Evolutionary conservation across 1,284 basidiomycete genomes (phyloP), one percentile per base, ranked within the genome.

Genomic region (Trametes versicolor): DNA sequence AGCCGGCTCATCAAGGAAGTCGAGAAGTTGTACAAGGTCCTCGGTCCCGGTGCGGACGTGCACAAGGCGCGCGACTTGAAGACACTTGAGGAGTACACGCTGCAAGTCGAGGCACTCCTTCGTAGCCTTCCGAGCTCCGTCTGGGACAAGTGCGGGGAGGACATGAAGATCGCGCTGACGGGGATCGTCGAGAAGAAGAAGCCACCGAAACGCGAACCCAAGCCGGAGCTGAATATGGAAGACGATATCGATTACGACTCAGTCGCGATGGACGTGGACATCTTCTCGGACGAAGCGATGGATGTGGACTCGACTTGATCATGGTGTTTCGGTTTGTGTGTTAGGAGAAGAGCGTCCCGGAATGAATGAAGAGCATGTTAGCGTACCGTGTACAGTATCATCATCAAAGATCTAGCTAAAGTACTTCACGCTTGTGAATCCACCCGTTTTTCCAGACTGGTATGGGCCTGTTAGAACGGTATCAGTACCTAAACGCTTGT

Each of bases 81-180:
- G 39, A 41, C 66, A 29, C 51, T 76, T 23, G 70, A 68, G 37
- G 58, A 45, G 23, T 39, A 54, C 37, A 57, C 72, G 23, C 36
- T 21, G 27, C 64, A 59, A 12, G 71, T 70, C n/a, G 50, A 58
- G 4, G 54, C 58, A 25, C 53, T 73, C 43, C 53, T 72, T 37
- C 62, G 63, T 2, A 53, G 61, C 10, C 51, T 70, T n/a, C 69
- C 74, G 0, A 6, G 63, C 19, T 57, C 52, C n/a, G 69, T 59
- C n/a, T 56, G 59, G 9, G 45, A 69, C 9, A 63, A 66, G 21
- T 72, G 74, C 65, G 53, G 65, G 13, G 56, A 64, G 39, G 75
- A 77, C 47, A 63, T 75, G 64, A 53, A 58, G 53, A 69, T 72
- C 21, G 76, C 73, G 19, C 12, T 72, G 45, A 72, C 70, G 52